These are phyloP conservation scores for Talaromyces ruber DNA, from an alignment of 495 filamentous ascomycete species.

Conservation along the genomic window DNA sequence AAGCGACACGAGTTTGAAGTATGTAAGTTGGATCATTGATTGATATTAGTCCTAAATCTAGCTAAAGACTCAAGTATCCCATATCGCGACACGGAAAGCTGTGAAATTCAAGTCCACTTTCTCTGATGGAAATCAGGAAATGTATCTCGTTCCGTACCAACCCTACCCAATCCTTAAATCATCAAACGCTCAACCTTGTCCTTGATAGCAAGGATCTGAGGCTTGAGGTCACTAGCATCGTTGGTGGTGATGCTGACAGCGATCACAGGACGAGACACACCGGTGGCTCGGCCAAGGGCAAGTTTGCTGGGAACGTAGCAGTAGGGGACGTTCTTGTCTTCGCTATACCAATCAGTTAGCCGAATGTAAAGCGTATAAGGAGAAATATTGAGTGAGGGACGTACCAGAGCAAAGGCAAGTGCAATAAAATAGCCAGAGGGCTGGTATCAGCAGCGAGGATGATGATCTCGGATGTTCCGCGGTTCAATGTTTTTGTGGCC, in stretches of 20 bases:
- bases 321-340: conserved; percentile 75
- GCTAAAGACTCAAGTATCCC: background rate
- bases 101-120: background rate
- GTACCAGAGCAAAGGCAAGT: conserved; percentile 68
- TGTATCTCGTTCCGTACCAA: background rate
- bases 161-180: conserved; percentile 53
- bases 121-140: background rate
- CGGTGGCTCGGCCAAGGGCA: conserved; percentile 64
- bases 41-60: background rate
- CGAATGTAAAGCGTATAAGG: too few species aligned
- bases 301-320: conserved; percentile 56
- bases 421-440: conserved; percentile 84
- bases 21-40: background rate
- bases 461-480: conserved; percentile 81
- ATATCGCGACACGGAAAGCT: background rate
- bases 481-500: conserved; percentile 81
- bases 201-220: conserved; percentile 77
- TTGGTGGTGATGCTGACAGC: conserved; percentile 83
- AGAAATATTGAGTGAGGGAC: too few species aligned
- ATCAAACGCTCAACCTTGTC: conserved; percentile 94
- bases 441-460: conserved; percentile 65
- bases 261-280: conserved; percentile 83
- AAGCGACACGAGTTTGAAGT: background rate
- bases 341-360: conserved; percentile 21
- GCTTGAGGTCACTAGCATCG: conserved; percentile 80